Evolutionary conservation across 495 filamentous ascomycete genomes (phyloP), one percentile per base, ranked within the genome.

Genomic region (Apiosordaria backusii): DNA sequence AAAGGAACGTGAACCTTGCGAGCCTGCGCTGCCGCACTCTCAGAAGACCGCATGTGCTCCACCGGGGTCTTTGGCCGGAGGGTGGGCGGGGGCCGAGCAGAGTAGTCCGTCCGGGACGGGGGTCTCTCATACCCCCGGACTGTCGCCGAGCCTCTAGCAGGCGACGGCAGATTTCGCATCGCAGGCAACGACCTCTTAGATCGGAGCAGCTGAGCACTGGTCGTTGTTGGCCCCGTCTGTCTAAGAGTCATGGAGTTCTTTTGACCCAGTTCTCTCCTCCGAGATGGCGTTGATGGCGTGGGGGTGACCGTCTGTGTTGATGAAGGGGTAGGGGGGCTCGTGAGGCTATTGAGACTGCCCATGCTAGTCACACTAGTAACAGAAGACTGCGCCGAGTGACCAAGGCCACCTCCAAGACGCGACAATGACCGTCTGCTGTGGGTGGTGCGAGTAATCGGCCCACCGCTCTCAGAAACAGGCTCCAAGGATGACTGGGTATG

Each of bases 381-480:
- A 68, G 89, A 90, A 61, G 88, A 87, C 64, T 91, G 85, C 29
- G 86, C 79, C 26, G 86, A 82, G 76, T 91, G 86, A n/a, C 83
- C 85, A 26, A 45, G 35, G 16, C 35, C 35, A 2, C 35, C 35
- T 45, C 35, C 35, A 7, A 90, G 77, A 62, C 88, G 85, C 5
- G 89, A 90, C 63, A 86, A 84, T 29, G 89, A 83, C 67, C 87
- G 82, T 29, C 86, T 78, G 50, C 77, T 70, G 57, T 79, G 79
- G 21, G 80, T 81, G 68, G 79, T 70, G 59, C 78, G 79, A 24
- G 80, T 81, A 66, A 90, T 83, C 27, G 90, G 87, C 25, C 87
- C 92, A 64, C 93, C 94, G 64, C 88, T 91, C 77, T 98, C 96
- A 50, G 91, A 97, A 1, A 98, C 93, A 29, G 94, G 93, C 68